Evolutionary conservation across 768 basidiomycete genomes (phyloP).

Genomic region (Pisolithus microcarpus): DNA sequence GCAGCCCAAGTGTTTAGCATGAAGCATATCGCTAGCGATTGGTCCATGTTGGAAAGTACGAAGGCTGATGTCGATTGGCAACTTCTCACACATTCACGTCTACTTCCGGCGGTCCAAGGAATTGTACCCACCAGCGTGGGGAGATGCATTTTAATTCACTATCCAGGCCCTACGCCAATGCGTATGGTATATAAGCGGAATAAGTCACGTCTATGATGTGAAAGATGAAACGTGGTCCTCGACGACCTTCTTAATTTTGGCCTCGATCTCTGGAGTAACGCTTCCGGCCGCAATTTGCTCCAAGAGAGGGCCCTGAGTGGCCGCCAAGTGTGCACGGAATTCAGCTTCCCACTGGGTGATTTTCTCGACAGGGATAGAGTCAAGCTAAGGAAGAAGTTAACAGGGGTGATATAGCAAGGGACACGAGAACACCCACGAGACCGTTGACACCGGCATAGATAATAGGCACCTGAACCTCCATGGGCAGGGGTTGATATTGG

Average conservation of each 20-base stretch:
- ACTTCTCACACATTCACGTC: too few species aligned
- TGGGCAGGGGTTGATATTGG: conserved; percentile 91
- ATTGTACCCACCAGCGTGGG: neutral
- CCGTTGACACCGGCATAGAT: conserved; percentile 99
- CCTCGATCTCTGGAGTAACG: conserved; percentile 87
- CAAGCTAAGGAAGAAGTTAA: conserved; percentile 47
- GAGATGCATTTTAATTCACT: conserved; percentile 15
- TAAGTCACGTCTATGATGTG: conserved; percentile 40
- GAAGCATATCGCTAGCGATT: too few species aligned
- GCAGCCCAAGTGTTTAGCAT: too few species aligned
- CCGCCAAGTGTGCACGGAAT: conserved; percentile 81
- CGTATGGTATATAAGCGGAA: conserved; percentile 9
- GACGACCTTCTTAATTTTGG: conserved; percentile 90
- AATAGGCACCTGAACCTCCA: conserved; percentile 96
- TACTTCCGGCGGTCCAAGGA: neutral
- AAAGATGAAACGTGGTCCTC: conserved; percentile 84
- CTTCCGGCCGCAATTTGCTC: conserved; percentile 77
- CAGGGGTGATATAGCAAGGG: neutral
- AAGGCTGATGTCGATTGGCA: too few species aligned
- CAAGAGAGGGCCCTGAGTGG: conserved; percentile 69
- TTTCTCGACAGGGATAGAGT: conserved; percentile 90
- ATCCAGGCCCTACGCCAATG: conserved; percentile 10
- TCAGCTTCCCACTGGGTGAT: conserved; percentile 90
- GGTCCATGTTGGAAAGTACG: too few species aligned
- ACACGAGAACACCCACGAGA: conserved; percentile 53